Evolutionary conservation across 1,139 yeast species (phyloP).

Genomic region (Yamadazyma taylorii): DNA sequence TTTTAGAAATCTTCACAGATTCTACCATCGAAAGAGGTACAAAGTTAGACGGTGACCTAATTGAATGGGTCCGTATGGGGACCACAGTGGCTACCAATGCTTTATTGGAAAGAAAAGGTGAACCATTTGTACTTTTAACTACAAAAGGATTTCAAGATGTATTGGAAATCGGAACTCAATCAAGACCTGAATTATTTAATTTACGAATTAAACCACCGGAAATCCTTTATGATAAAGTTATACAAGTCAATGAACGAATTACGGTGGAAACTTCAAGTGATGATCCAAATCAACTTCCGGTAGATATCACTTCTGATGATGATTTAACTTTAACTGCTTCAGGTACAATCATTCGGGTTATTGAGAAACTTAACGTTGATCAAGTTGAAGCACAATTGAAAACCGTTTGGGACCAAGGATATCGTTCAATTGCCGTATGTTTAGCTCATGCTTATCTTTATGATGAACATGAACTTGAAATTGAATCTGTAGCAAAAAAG

Average conservation of each 20-base stretch:
- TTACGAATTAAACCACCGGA: conserved; percentile 37
- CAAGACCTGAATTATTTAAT: conserved; percentile 40
- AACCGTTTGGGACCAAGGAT: not conserved
- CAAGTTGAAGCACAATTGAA: not conserved
- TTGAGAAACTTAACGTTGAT: not conserved
- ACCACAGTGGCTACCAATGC: conserved; percentile 45
- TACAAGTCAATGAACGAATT: conserved; percentile 43
- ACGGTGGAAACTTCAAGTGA: conserved; percentile 43
- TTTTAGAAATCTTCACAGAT: conserved; percentile 60
- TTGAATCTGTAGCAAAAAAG: conserved; percentile 11
- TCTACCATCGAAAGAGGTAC: conserved; percentile 44
- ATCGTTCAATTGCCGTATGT: not conserved
- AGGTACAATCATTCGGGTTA: conserved; percentile 31
- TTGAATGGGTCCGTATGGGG: conserved; percentile 38
- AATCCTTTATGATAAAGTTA: conserved; percentile 33
- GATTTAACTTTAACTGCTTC: conserved; percentile 35
- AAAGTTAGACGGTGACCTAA: conserved; percentile 30
- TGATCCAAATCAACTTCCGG: conserved; percentile 32
- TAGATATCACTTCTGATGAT: conserved; percentile 23
- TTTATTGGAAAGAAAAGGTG: conserved; percentile 51
- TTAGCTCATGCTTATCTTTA: conserved; percentile 2
- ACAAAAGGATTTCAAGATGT: conserved; percentile 54
- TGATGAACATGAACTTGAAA: conserved; percentile 1
- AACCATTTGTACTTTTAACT: conserved; percentile 48
- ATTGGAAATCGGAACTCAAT: conserved; percentile 41